Evolutionary conservation across 2,329 filamentous ascomycete species (phyloP).

Genomic region (Fusarium sublunatum): DNA sequence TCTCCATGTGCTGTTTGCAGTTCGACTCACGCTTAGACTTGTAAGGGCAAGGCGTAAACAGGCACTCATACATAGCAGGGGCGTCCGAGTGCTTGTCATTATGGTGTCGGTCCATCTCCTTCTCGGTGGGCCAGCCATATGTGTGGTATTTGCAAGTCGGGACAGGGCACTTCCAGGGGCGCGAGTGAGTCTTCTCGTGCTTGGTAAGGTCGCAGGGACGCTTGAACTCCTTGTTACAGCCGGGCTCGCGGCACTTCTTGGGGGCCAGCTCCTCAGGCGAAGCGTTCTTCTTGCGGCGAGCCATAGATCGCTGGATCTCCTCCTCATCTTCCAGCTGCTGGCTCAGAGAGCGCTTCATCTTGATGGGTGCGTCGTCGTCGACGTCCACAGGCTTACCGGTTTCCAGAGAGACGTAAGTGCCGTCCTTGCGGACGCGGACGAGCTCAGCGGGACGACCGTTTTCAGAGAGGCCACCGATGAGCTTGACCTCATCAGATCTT

Average conservation of each 20-base stretch:
- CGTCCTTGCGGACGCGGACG: constrained; percentile 82
- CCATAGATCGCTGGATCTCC: constrained; percentile 90
- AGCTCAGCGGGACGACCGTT: constrained; percentile 87
- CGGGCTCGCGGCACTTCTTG: constrained; percentile 78
- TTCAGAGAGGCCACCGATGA: constrained; percentile 83
- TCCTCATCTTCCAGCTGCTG: constrained; percentile 82
- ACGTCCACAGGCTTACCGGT: constrained; percentile 73
- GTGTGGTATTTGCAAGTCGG: constrained; percentile 88
- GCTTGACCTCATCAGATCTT: constrained; percentile 75
- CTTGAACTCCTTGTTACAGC: constrained; percentile 93
- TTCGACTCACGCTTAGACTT: constrained; percentile 96
- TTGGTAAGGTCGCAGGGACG: constrained; percentile 97
- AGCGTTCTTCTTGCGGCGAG: constrained; percentile 92
- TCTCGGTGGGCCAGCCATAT: constrained; percentile 95
- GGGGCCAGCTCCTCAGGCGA: constrained; percentile 84
- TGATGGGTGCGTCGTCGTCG: constrained; percentile 61
- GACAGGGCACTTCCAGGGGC: constrained; percentile 92
- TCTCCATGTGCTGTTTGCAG: constrained; percentile 99
- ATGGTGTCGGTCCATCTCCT: constrained; percentile 94
- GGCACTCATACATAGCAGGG: constrained; percentile 85
- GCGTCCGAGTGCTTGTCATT: constrained; percentile 93
- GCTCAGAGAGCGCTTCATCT: constrained; percentile 74
- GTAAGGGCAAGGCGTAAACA: constrained; percentile 87
- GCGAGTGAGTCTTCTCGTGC: constrained; percentile 97
- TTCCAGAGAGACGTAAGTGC: constrained; percentile 81